Evolutionary conservation across 2,329 filamentous ascomycete species (phyloP).

Genomic region (Fusarium nurragi): DNA sequence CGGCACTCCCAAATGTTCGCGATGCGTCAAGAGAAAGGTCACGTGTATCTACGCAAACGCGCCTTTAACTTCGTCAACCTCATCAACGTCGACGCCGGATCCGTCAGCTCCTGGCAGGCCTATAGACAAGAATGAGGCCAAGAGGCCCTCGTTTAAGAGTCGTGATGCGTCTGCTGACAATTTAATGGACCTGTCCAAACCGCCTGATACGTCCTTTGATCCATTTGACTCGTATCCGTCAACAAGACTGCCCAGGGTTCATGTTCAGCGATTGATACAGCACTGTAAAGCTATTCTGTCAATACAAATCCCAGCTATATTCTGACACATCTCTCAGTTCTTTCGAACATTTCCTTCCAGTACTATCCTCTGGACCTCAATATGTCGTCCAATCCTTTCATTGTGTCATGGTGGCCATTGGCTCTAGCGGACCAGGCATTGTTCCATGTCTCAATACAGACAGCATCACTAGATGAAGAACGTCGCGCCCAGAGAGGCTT

Average conservation of each 20-base stretch:
- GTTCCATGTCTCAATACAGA: slow-evolving; percentile 68
- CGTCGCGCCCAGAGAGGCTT: slow-evolving; percentile 62
- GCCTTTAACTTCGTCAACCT: slow-evolving; percentile 51
- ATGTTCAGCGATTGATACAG: slow-evolving; percentile 65
- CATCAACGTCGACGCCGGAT: slow-evolving; percentile 6
- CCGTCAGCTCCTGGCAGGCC: slow-evolving; percentile 4
- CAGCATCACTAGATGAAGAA: slow-evolving; percentile 66
- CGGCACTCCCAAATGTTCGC: slow-evolving; percentile 62
- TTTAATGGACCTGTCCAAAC: slow-evolving; percentile 29
- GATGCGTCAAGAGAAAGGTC: slow-evolving; percentile 60
- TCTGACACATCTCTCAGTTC: slow-evolving; percentile 57
- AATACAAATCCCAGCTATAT: background rate
- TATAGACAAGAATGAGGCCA: background rate
- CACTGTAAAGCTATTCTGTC: slow-evolving; percentile 54
- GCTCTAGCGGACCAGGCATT: slow-evolving; percentile 64
- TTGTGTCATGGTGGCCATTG: slow-evolving; percentile 68
- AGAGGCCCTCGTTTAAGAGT: background rate
- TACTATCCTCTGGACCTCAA: slow-evolving; percentile 67
- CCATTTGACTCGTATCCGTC: slow-evolving; percentile 66
- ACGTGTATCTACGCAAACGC: slow-evolving; percentile 64
- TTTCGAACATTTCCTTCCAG: slow-evolving; percentile 66
- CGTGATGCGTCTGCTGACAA: background rate
- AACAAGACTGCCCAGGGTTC: slow-evolving; percentile 60
- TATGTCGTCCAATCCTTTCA: slow-evolving; percentile 64
- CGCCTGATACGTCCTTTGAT: slow-evolving; percentile 54